phyloP scores from a whole-genome alignment of 805 yeast species.

The Suhomyces tanzawaensis region DNA sequence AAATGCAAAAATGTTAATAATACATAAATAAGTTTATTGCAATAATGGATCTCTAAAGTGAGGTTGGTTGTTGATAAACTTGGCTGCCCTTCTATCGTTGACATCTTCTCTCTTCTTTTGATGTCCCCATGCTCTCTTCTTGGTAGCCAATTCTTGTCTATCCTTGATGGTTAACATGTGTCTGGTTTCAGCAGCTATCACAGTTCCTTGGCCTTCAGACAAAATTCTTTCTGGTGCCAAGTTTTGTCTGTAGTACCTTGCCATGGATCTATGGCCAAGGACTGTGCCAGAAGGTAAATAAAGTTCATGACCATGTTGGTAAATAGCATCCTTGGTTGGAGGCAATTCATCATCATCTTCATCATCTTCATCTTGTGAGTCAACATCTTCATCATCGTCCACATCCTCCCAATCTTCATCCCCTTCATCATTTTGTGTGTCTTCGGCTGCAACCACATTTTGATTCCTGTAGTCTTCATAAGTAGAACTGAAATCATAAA shows the following conservation, averaged over 20 bases:
- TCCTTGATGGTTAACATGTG: conserved; percentile 43
- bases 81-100: conserved; percentile 59
- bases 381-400: conserved; percentile 37
- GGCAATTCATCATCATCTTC: conserved; percentile 29
- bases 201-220: conserved; percentile 48
- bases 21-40: conserved; percentile 13
- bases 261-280: conserved; percentile 42
- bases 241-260: conserved; percentile 44
- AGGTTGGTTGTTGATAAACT: conserved; percentile 75
- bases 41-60: conserved; percentile 50
- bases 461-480: conserved; percentile 38
- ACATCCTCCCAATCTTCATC: conserved; percentile 28
- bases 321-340: conserved; percentile 26
- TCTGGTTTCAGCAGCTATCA: conserved; percentile 50
- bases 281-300: conserved; percentile 43
- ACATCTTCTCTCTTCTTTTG: conserved; percentile 49
- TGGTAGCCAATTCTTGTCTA: conserved; percentile 37
- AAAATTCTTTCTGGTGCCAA: conserved; percentile 42
- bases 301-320: conserved; percentile 37
- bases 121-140: conserved; percentile 61
- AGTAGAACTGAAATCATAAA: conserved; percentile 78
- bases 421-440: conserved; percentile 13
- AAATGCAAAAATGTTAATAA: no score
- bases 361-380: conserved; percentile 18
- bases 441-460: conserved; percentile 2